Conservation (phyloP, 2,329 filamentous ascomycete species). For the Phoma sp. region DNA sequence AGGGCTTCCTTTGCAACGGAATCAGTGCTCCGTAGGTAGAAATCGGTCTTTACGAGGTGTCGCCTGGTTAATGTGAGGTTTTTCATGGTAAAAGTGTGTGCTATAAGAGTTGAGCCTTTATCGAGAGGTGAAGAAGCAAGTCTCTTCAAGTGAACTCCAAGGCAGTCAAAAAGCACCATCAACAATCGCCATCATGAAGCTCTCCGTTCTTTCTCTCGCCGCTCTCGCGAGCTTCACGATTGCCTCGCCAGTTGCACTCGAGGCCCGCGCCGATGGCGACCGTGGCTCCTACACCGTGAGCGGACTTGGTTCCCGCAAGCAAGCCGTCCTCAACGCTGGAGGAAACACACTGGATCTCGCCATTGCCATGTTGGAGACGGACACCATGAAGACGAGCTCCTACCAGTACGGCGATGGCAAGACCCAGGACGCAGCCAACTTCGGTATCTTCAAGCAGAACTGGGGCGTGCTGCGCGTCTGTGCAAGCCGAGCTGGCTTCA, state of each 20-base stretch:
- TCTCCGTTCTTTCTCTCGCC: neutral
- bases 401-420: neutral
- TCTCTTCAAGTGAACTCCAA: neutral
- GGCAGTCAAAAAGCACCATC: no score
- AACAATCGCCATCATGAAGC: neutral
- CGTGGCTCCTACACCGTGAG: neutral
- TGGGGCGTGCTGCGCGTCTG: neutral
- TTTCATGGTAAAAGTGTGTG: neutral
- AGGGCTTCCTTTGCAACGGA: neutral
- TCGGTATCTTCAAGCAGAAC: slow-evolving; percentile 5
- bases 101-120: neutral
- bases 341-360: neutral
- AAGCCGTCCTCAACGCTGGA: neutral
- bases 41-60: no score
- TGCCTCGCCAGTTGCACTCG: neutral
- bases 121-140: neutral
- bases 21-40: neutral
- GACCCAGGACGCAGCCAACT: slow-evolving; percentile 1
- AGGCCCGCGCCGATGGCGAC: neutral
- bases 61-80: neutral
- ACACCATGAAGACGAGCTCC: neutral
- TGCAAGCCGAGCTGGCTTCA: neutral
- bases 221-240: neutral
- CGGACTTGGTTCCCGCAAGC: neutral
- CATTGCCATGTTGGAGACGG: neutral